Conservation (phyloP, 83 land plant genomes). For the Diphasiastrum complanatum region DNA sequence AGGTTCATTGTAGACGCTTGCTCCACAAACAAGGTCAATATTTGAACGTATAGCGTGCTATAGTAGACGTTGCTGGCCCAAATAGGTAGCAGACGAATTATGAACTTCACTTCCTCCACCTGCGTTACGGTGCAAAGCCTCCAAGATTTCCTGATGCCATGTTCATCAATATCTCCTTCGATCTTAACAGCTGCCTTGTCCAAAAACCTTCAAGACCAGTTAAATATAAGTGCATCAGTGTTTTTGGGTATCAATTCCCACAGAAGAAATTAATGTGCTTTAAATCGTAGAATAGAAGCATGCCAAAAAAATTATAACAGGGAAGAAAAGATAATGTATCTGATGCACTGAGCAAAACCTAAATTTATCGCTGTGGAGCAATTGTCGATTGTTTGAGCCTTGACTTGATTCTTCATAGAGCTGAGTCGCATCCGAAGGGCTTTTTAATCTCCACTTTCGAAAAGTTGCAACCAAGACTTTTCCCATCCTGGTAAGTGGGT, state of each 20-base stretch:
- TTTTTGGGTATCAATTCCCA: too few species aligned
- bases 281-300: too few species aligned
- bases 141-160: constrained; percentile 17
- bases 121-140: constrained; percentile 25
- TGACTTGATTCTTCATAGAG: constrained; percentile 23
- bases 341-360: too few species aligned
- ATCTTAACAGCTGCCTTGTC: constrained; percentile 19
- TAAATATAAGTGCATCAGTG: too few species aligned
- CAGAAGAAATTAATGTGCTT: too few species aligned
- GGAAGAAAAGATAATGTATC: constrained; percentile 22
- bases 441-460: constrained; percentile 13
- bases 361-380: constrained; percentile 10
- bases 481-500: constrained; percentile 24
- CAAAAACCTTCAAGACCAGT: constrained; percentile 14
- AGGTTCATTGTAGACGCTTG: constrained; percentile 61
- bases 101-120: constrained; percentile 27
- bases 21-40: constrained; percentile 61
- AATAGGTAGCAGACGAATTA: constrained; percentile 48
- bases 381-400: constrained; percentile 5
- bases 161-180: background rate
- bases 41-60: constrained; percentile 56
- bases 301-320: too few species aligned
- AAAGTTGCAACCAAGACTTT: constrained; percentile 29
- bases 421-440: constrained; percentile 14
- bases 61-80: constrained; percentile 60